Percentiles rank a stretch among this genome's conserved stretches.
Conservation (phyloP, 345 rosid species). For the Linum lewisii region DNA sequence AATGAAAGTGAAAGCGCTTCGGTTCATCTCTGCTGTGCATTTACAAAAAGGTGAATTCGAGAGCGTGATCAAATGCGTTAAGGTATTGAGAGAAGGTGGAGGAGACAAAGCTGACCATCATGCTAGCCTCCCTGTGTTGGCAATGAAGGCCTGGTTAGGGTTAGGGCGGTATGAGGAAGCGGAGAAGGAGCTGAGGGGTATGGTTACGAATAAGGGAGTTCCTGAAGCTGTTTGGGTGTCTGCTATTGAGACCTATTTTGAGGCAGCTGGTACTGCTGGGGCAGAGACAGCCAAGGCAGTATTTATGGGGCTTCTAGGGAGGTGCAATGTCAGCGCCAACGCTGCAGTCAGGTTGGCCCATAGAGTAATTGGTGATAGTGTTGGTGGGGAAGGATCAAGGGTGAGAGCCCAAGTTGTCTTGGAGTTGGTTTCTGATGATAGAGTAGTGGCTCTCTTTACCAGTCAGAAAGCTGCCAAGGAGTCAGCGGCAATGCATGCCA, state of each 20-base stretch:
- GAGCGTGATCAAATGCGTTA: constrained; percentile 82
- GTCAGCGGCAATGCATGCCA: constrained; percentile 69
- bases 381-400: constrained; percentile 35
- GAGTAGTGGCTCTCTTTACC: constrained; percentile 66
- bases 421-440: constrained; percentile 73
- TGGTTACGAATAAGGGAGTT: constrained; percentile 71
- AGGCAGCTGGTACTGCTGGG: constrained; percentile 83
- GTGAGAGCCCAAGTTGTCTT: constrained; percentile 64
- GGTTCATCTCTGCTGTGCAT: constrained; percentile 84
- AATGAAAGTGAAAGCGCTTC: constrained; percentile 53
- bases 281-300: constrained; percentile 83
- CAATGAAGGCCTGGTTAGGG: constrained; percentile 97
- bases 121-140: constrained; percentile 85
- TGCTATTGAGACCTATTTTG: constrained; percentile 83
- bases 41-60: constrained; percentile 80
- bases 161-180: constrained; percentile 71
- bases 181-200: constrained; percentile 78
- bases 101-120: constrained; percentile 55
- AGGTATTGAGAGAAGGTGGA: constrained; percentile 59
- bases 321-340: constrained; percentile 79
- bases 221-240: constrained; percentile 95
- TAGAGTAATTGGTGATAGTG: constrained; percentile 47
- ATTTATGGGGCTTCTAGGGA: constrained; percentile 67
- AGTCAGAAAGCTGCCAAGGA: constrained; percentile 47
- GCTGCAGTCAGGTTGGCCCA: constrained; percentile 74